Base-by-base conservation (phyloP, 768 basidiomycete species). In the Pleurotus sapidus region DNA sequence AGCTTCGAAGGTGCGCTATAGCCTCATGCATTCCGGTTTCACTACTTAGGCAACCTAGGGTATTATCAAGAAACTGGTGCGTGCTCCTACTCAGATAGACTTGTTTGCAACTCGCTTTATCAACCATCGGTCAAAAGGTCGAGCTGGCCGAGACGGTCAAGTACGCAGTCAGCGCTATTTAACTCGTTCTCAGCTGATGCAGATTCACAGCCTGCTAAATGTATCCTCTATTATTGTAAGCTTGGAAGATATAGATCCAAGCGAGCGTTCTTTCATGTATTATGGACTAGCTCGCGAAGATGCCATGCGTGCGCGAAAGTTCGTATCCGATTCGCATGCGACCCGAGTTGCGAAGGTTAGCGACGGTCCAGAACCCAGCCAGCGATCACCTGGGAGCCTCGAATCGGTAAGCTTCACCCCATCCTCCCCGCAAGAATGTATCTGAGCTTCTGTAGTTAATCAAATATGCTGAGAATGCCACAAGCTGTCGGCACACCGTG, bases 51-150 rank as follows among this genome's bases (percentile, higher is more conserved):
- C 46, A 11, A 30, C 7, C 40, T 15, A 91, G 91, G 90, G 0
- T 94, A 87, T 67, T 94, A 94, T 67, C 92, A 93, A 68, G 92
- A 93, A 70, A 93, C 91, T 60, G 90, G 89, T 86, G 62, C 20
- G 76, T 59, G 8, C 25, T 20, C 8, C 30, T 34, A 12, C 4
- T 11, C 11, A 9, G 8, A 34, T 3, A 3, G 11, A 23, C 11
- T 42, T 25, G 12, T 8, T n/a, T 23, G 11, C 27, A 8, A 46
- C 17, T 39, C 23, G 42, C 8, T 15, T 18, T 56, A 11, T 6
- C 30, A 38, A 46, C 38, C 18, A 17, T 53, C 12, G 17, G 49
- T 46, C 43, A 24, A 9, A 47, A 89, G 90, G 91, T 45, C 79
- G 91, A 49, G 91, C 88, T 56, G 92, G 91, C 24, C 80, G 92